Evolutionary conservation across 306 rosid species (phyloP).

Genomic region (Canavalia ensiformis): DNA sequence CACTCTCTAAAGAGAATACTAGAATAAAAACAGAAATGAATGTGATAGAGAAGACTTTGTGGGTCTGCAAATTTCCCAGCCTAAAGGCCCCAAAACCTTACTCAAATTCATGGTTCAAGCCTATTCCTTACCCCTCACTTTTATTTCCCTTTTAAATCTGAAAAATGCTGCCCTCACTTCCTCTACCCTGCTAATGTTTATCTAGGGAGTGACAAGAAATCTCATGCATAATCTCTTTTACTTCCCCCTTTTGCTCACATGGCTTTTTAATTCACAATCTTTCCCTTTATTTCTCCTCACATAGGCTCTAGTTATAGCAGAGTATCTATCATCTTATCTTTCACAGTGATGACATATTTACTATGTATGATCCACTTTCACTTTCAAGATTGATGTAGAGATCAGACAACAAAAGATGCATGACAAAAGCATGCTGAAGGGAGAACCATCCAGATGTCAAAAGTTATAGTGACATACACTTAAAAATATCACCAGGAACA

Average conservation of each 20-base stretch:
- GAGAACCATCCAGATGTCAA: conserved; percentile 29
- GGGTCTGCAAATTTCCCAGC: not conserved
- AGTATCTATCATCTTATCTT: conserved; percentile 4
- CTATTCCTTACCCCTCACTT: not conserved
- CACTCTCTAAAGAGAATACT: not conserved
- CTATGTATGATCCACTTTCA: conserved; percentile 17
- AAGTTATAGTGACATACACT: conserved; percentile 61
- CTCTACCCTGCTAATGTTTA: conserved; percentile 9
- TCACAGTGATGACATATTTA: conserved; percentile 2
- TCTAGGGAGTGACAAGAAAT: not conserved
- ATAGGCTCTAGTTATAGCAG: not conserved
- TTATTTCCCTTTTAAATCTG: not conserved
- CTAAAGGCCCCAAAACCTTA: not conserved
- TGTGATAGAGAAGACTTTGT: not conserved
- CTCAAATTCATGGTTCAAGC: not conserved
- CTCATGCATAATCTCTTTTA: not conserved
- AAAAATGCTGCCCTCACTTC: not conserved
- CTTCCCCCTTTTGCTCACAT: not conserved
- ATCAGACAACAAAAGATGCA: not conserved
- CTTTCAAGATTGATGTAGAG: conserved; percentile 24
- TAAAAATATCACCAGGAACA: conserved; percentile 93
- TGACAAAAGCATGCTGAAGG: conserved; percentile 36
- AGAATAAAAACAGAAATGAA: not conserved
- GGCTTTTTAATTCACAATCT: not conserved
- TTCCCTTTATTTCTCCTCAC: conserved; percentile 21